phyloP scores from a whole-genome alignment of 257 asterid species.

The Phtheirospermum japonicum region DNA sequence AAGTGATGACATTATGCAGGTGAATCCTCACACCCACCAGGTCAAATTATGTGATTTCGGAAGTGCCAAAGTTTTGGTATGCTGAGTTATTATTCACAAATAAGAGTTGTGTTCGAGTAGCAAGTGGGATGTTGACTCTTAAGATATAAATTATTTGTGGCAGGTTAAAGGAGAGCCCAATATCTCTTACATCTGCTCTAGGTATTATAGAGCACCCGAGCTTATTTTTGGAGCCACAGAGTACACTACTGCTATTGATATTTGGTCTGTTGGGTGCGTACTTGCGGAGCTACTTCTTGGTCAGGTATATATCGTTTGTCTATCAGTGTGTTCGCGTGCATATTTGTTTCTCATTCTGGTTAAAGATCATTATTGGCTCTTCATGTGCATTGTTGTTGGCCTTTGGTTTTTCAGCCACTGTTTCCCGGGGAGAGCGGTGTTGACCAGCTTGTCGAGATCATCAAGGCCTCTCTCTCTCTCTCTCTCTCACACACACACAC shows the following conservation, averaged over 20 bases:
- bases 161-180: slow-evolving; percentile 91
- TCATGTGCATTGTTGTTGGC: slow-evolving; percentile 5
- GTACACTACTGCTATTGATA: slow-evolving; percentile 70
- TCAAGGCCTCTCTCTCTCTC: slow-evolving; percentile 60
- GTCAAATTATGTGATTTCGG: slow-evolving; percentile 83
- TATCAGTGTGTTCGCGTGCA: background rate
- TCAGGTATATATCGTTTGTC: slow-evolving; percentile 41
- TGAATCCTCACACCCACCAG: slow-evolving; percentile 84
- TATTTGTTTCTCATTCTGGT: background rate
- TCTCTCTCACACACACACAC: background rate
- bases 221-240: slow-evolving; percentile 90
- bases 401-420: slow-evolving; percentile 61
- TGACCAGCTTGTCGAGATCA: slow-evolving; percentile 96
- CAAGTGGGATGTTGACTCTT: slow-evolving; percentile 15
- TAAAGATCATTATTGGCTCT: slow-evolving; percentile 5
- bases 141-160: slow-evolving; percentile 22
- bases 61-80: slow-evolving; percentile 85
- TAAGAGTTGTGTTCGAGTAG: slow-evolving; percentile 13
- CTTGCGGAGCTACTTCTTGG: slow-evolving; percentile 84
- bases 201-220: slow-evolving; percentile 85
- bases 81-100: slow-evolving; percentile 27
- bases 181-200: slow-evolving; percentile 84
- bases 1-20: slow-evolving; percentile 41
- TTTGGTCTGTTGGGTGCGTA: slow-evolving; percentile 91
- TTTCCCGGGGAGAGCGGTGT: slow-evolving; percentile 99